These are phyloP conservation scores for Ilyonectria robusta DNA, from an alignment of 2,329 filamentous ascomycete genomes.

Conservation along the genomic window DNA sequence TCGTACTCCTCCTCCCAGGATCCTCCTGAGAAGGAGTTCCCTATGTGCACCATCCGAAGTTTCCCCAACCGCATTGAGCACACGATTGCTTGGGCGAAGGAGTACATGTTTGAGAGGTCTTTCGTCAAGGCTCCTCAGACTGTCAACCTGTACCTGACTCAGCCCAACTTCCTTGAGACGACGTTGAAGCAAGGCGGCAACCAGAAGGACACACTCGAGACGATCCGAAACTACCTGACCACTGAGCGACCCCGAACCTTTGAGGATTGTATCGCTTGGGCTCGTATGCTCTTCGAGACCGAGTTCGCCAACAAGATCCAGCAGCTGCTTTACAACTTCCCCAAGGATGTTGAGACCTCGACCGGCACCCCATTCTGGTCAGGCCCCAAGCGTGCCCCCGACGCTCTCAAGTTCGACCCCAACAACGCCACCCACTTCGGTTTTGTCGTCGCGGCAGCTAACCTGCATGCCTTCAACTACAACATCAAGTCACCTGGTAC, in stretches of 20 bases:
- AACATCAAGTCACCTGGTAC: slow-evolving; percentile 87
- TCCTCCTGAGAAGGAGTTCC: slow-evolving; percentile 97
- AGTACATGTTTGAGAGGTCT: slow-evolving; percentile 89
- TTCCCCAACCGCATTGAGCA: slow-evolving; percentile 99
- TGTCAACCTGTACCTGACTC: slow-evolving; percentile 92
- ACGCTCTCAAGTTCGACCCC: slow-evolving; percentile 89
- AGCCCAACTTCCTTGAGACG: slow-evolving; percentile 89
- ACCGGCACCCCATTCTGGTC: slow-evolving; percentile 97
- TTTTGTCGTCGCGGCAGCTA: slow-evolving; percentile 90
- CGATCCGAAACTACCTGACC: slow-evolving; percentile 89
- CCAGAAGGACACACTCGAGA: slow-evolving; percentile 94
- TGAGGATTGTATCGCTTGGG: slow-evolving; percentile 98
- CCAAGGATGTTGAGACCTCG: slow-evolving; percentile 91
- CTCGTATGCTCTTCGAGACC: slow-evolving; percentile 92
- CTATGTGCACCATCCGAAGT: slow-evolving; percentile 97
- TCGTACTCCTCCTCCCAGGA: slow-evolving; percentile 97
- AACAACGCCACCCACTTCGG: slow-evolving; percentile 88
- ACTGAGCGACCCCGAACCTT: slow-evolving; percentile 92
- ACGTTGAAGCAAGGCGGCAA: slow-evolving; percentile 94
- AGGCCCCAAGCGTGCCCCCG: slow-evolving; percentile 95
- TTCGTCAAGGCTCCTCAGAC: slow-evolving; percentile 96
- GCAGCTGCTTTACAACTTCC: slow-evolving; percentile 96
- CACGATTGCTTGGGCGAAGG: slow-evolving; percentile 97
- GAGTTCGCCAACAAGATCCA: slow-evolving; percentile 98
- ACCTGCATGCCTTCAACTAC: slow-evolving; percentile 98